Evolutionary conservation across 148 eudicot species (phyloP).

Genomic region (Salicornia ramosissima): DNA sequence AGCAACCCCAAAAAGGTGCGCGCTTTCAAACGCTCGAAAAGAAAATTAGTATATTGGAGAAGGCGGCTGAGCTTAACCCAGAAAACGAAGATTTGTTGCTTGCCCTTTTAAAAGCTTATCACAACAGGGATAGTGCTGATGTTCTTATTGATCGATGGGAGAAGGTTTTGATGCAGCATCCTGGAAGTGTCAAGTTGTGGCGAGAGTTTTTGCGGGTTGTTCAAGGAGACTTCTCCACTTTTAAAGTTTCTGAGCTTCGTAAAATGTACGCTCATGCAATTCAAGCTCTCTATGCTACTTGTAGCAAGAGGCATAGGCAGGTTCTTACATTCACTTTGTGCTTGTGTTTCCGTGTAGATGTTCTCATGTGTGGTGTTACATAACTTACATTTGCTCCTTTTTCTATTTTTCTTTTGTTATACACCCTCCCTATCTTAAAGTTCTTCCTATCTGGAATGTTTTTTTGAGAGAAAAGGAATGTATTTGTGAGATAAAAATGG

Average conservation of each 20-base stretch:
- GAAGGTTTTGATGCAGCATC: conserved; percentile 65
- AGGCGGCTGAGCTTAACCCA: conserved; percentile 81
- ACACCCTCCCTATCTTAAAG: no score
- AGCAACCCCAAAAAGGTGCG: conserved; percentile 87
- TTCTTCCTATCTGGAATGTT: no score
- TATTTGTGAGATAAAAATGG: no score
- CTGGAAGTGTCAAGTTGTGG: conserved; percentile 83
- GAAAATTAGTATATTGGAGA: conserved; percentile 95
- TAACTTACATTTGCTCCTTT: neutral
- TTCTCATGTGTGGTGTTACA: conserved; percentile 3
- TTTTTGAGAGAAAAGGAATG: no score
- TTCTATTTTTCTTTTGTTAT: neutral
- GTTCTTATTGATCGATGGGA: conserved; percentile 82
- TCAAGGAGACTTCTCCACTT: conserved; percentile 79
- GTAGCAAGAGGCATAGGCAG: conserved; percentile 86
- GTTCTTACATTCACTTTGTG: conserved; percentile 45
- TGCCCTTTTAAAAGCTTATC: conserved; percentile 71
- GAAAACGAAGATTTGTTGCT: conserved; percentile 78
- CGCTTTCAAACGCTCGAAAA: conserved; percentile 92
- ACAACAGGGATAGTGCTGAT: conserved; percentile 61
- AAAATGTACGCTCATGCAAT: conserved; percentile 75
- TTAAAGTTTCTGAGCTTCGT: conserved; percentile 84
- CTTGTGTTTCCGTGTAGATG: conserved; percentile 14
- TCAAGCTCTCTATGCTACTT: conserved; percentile 78
- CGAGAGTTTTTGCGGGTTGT: conserved; percentile 64